Base-by-base conservation (phyloP, 2,329 filamentous ascomycete genomes). In the Botrytis pseudocinerea region DNA sequence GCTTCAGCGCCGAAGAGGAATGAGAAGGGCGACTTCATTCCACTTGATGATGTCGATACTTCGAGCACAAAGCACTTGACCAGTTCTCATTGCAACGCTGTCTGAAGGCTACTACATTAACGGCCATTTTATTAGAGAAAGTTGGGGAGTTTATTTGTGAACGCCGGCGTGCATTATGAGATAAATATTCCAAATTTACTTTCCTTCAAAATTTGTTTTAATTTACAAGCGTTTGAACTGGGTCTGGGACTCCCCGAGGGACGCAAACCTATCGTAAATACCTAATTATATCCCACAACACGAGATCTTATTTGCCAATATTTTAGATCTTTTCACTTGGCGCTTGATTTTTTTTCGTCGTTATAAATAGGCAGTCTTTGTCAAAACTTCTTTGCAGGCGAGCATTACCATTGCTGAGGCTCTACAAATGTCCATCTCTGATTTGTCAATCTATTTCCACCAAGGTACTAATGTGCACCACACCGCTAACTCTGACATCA, bases 1-100 rank as follows among this genome's bases (percentile, higher is more conserved):
- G 22, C 32, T 54, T 69, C 48, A 5, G n/a, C 57, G 38, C 32
- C 40, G 40, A 64, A 46, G 25, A 35, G 28, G 60, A 62, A n/a
- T 18, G 57, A 69, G n/a, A 69, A 57, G n/a, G 18, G 20, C 14
- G 54, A 69, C 28, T 69, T 60, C 12, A 60, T 69, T 42, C 54
- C 51, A 40, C 66, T 69, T 42, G 32, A 69, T 25, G 66, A 42
- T 25, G 12, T 59, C 46, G 46, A 60, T 28, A 16, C 38, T 14
- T 57, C 38, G 8, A 44, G n/a, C 44, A 60, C 51, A 28, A 69
- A 69, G 42, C 54, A 40, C 32, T 4, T 22, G 28, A 12, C 32
- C 46, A 68, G 25, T 28, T 18, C 65, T 10, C 32, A 38, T 28
- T 69, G 66, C 54, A 69, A 40, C 40, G 66, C 51, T 28, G 66